These are phyloP conservation scores for Chimonanthus salicifolius DNA, from an alignment of 164 flowering plant species.

Conservation along the genomic window DNA sequence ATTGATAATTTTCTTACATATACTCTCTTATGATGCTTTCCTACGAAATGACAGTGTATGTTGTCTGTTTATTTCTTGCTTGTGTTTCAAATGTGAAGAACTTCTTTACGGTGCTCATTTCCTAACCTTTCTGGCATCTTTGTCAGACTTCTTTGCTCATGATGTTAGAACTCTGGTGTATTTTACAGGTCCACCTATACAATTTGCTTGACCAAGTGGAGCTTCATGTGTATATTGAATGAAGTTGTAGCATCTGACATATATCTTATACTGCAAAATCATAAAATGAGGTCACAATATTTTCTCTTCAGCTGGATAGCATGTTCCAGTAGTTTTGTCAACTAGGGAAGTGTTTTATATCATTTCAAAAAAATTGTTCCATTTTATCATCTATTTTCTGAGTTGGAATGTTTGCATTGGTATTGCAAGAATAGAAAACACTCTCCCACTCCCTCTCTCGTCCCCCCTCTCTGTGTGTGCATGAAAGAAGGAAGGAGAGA, in stretches of 20 bases:
- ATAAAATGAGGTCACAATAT: background rate
- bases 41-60: background rate
- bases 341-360: background rate
- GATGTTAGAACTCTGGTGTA: background rate
- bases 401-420: background rate
- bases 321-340: background rate
- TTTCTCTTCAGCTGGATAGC: background rate
- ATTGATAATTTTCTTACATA: no score
- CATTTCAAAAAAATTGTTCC: background rate
- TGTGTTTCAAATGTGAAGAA: background rate
- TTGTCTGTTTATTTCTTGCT: background rate
- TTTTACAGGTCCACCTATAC: background rate
- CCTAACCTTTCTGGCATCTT: background rate
- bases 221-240: background rate
- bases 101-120: background rate
- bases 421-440: background rate
- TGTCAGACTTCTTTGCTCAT: background rate
- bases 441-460: background rate
- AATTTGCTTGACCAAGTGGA: background rate
- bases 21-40: background rate
- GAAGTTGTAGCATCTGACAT: background rate
- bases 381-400: background rate
- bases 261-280: background rate
- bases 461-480: no score
- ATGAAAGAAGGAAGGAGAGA: no score